Conservation (phyloP, 1,284 basidiomycete species). For the Microbotryum silenes-acaulis region DNA sequence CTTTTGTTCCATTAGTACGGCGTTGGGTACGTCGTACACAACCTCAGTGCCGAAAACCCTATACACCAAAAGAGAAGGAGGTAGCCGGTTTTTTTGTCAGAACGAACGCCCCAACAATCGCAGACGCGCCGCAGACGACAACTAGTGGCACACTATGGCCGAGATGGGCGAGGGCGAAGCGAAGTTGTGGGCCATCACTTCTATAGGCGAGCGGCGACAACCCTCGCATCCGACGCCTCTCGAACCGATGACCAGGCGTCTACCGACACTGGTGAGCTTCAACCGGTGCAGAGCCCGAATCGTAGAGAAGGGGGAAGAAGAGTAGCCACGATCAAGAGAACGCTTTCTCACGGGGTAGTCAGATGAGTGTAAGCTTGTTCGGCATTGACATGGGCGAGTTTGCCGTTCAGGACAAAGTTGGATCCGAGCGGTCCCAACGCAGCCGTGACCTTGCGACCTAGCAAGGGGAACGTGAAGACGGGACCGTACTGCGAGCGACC, state of each 20-base stretch:
- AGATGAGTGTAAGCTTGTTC: constrained; percentile 82
- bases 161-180: too few species aligned
- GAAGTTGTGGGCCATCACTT: too few species aligned
- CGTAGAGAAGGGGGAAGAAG: too few species aligned
- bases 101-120: too few species aligned
- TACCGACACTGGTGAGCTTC: too few species aligned
- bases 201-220: too few species aligned
- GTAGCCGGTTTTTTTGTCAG: neutral
- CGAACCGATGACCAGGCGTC: too few species aligned
- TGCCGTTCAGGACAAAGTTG: constrained; percentile 90
- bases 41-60: constrained; percentile 84
- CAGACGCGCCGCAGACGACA: neutral
- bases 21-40: constrained; percentile 91
- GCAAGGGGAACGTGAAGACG: constrained; percentile 83
- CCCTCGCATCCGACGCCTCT: too few species aligned
- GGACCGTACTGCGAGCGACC: constrained; percentile 48
- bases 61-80: neutral
- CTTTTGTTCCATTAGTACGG: constrained; percentile 98
- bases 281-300: too few species aligned
- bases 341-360: constrained; percentile 32
- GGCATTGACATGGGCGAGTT: constrained; percentile 82
- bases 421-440: constrained; percentile 87
- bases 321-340: neutral
- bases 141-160: too few species aligned
- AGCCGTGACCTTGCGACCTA: constrained; percentile 85